Evolutionary conservation across 768 basidiomycete species (phyloP).

Genomic region (Tylopilus intermedius): DNA sequence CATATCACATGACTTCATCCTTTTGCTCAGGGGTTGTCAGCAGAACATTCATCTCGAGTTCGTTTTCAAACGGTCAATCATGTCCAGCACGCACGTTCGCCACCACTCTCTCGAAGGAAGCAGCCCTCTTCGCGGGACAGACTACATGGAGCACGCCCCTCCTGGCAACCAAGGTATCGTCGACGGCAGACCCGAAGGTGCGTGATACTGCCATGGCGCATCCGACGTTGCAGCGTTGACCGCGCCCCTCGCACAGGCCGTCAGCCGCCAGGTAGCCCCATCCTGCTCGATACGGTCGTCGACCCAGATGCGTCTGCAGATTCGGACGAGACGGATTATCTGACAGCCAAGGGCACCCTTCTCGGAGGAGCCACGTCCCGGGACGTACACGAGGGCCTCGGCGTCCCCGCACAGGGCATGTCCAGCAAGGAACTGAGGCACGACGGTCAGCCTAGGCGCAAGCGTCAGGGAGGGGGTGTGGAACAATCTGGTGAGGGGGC

Average conservation of each 20-base stretch:
- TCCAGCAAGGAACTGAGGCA: constrained; percentile 27
- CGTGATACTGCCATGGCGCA: too few species aligned
- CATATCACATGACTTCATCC: too few species aligned
- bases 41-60: too few species aligned
- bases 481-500: constrained; percentile 14
- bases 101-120: constrained; percentile 22
- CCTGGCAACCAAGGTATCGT: constrained; percentile 18
- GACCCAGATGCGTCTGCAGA: constrained; percentile 30
- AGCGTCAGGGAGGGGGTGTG: constrained; percentile 19
- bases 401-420: constrained; percentile 22
- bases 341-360: constrained; percentile 15
- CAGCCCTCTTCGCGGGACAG: constrained; percentile 9
- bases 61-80: not conserved
- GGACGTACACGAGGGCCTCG: constrained; percentile 30
- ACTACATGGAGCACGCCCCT: constrained; percentile 13
- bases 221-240: not conserved
- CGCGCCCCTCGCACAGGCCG: constrained; percentile 3
- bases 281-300: constrained; percentile 28
- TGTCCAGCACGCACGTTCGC: constrained; percentile 9
- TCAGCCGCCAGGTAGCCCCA: constrained; percentile 12
- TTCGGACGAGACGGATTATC: constrained; percentile 1
- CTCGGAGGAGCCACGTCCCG: constrained; percentile 19
- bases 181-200: constrained; percentile 19
- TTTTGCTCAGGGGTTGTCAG: too few species aligned
- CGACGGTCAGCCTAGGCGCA: constrained; percentile 30